A percentile compares a stretch with the other conserved stretches of the same genome.
Evolutionary conservation across 2,329 filamentous ascomycete species (phyloP).

Genomic region (Hymenoscyphus infarciens): DNA sequence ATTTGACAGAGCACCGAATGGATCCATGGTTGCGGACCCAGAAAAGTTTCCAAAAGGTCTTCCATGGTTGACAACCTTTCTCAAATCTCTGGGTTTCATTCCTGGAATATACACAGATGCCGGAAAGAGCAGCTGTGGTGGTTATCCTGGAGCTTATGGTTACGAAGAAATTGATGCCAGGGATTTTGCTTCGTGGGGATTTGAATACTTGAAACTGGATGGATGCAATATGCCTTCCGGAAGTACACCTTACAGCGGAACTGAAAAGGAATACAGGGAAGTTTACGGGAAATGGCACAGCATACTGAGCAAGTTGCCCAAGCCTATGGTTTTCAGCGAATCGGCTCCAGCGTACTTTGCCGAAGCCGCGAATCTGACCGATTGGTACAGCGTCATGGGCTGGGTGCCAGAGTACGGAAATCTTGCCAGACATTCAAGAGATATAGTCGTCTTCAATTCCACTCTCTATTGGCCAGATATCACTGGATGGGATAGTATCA

Average conservation of each 20-base stretch:
- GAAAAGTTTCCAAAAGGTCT: slow-evolving; percentile 58
- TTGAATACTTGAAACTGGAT: slow-evolving; percentile 59
- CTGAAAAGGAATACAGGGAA: slow-evolving; percentile 39
- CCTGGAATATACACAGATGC: slow-evolving; percentile 62
- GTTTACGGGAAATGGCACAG: slow-evolving; percentile 43
- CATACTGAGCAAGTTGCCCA: slow-evolving; percentile 29
- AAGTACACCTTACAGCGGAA: slow-evolving; percentile 18
- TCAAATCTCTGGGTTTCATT: slow-evolving; percentile 57
- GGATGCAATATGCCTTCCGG: slow-evolving; percentile 45
- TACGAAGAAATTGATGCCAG: slow-evolving; percentile 56
- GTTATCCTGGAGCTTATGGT: slow-evolving; percentile 54
- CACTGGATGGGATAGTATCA: slow-evolving; percentile 44
- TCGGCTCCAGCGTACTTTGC: slow-evolving; percentile 50
- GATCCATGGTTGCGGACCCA: slow-evolving; percentile 44
- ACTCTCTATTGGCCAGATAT: slow-evolving; percentile 29
- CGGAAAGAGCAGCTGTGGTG: slow-evolving; percentile 43
- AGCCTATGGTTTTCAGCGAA: slow-evolving; percentile 35
- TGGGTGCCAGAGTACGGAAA: slow-evolving; percentile 39
- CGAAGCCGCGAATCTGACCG: slow-evolving; percentile 39
- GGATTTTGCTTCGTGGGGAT: slow-evolving; percentile 51
- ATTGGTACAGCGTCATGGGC: slow-evolving; percentile 46
- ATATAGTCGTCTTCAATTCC: slow-evolving; percentile 30
- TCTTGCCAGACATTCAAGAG: slow-evolving; percentile 37
- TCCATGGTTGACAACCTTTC: slow-evolving; percentile 47
- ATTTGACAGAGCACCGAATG: slow-evolving; percentile 41